These are phyloP conservation scores for Papilionanthe hybrid DNA, from an alignment of 116 monocot genomes.

Conservation along the genomic window DNA sequence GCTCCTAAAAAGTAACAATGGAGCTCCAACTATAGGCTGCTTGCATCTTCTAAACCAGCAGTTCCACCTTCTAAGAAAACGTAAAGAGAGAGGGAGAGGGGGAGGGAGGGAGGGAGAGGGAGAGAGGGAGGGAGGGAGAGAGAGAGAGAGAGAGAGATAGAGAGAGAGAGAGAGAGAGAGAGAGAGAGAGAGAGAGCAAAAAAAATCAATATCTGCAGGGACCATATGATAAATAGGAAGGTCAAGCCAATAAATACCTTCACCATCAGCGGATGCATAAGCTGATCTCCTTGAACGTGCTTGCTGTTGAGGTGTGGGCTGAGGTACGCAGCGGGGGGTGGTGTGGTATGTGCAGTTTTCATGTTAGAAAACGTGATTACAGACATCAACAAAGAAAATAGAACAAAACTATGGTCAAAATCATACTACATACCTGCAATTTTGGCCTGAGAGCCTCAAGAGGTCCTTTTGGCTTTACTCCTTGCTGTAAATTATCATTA, in stretches of 20 bases:
- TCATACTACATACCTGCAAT: constrained; percentile 50
- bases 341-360: too few species aligned
- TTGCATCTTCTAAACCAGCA: constrained; percentile 15
- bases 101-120: too few species aligned
- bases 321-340: too few species aligned
- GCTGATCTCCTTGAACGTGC: constrained; percentile 55
- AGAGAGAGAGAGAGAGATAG: not conserved
- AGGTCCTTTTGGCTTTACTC: constrained; percentile 84
- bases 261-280: constrained; percentile 57
- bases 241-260: constrained; percentile 35
- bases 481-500: constrained; percentile 52
- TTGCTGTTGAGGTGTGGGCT: constrained; percentile 85
- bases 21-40: constrained; percentile 1
- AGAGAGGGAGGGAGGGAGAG: not conserved
- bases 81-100: not conserved
- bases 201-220: not conserved
- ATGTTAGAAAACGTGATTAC: too few species aligned
- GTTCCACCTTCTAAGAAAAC: constrained; percentile 15
- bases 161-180: too few species aligned
- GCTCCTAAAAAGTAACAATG: not conserved
- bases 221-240: not conserved
- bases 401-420: too few species aligned
- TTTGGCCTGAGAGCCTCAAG: constrained; percentile 93
- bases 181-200: too few species aligned
- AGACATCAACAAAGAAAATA: too few species aligned